Percentiles rank a stretch among this genome's conserved stretches.
These are phyloP conservation scores for Botryosphaeria dothidea DNA, from an alignment of 2,329 filamentous ascomycete species.

Conservation along the genomic window DNA sequence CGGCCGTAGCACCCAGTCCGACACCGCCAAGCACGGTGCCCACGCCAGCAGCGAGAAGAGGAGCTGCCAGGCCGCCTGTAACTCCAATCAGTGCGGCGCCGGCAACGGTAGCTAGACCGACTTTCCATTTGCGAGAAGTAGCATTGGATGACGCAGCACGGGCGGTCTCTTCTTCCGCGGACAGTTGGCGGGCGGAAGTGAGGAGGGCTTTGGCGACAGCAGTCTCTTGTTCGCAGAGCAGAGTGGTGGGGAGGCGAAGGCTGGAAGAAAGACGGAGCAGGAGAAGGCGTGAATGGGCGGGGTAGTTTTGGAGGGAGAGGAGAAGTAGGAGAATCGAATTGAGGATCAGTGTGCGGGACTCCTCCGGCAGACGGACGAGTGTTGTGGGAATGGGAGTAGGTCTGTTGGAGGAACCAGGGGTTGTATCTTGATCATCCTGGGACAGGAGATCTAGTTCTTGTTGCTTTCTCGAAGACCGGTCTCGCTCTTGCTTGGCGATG, in stretches of 20 bases:
- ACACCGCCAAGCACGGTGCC: slow-evolving; percentile 77
- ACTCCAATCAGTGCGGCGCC: slow-evolving; percentile 84
- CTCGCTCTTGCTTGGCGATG: slow-evolving; percentile 31
- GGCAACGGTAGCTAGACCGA: slow-evolving; percentile 83
- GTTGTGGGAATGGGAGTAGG: slow-evolving; percentile 42
- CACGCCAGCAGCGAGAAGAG: slow-evolving; percentile 75
- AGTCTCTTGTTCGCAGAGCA: slow-evolving; percentile 70
- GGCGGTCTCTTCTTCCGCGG: slow-evolving; percentile 73
- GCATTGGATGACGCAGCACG: slow-evolving; percentile 70
- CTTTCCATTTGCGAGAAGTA: slow-evolving; percentile 70
- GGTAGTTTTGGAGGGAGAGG: slow-evolving; percentile 76
- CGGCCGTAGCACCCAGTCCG: slow-evolving; percentile 71
- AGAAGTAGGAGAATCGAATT: slow-evolving; percentile 72
- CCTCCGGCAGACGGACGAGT: slow-evolving; percentile 59
- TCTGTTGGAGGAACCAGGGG: slow-evolving; percentile 24
- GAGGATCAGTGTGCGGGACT: slow-evolving; percentile 67
- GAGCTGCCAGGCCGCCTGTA: slow-evolving; percentile 76
- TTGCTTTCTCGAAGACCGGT: background rate
- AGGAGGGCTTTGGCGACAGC: slow-evolving; percentile 75
- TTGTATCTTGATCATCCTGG: slow-evolving; percentile 24
- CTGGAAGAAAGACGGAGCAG: slow-evolving; percentile 71
- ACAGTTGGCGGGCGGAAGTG: slow-evolving; percentile 69
- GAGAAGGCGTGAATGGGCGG: slow-evolving; percentile 70
- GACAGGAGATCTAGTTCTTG: slow-evolving; percentile 51
- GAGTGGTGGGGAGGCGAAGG: slow-evolving; percentile 64